A percentile compares a stretch with the other conserved stretches of the same genome.
These are phyloP conservation scores for Russula compacta DNA, from an alignment of 768 basidiomycete genomes.

Conservation along the genomic window DNA sequence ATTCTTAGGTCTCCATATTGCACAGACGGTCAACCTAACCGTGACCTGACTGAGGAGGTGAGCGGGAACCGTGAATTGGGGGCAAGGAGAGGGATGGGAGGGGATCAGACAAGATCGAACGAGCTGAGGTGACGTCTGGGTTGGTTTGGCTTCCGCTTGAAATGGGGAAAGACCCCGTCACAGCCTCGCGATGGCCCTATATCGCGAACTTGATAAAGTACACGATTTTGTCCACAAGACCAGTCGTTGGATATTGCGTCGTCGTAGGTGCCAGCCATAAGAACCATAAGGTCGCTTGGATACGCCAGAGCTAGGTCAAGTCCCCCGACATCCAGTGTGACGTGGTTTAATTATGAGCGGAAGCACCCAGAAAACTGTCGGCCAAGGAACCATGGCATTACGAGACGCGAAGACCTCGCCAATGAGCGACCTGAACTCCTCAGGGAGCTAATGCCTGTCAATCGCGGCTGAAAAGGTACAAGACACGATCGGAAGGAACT, in stretches of 20 bases:
- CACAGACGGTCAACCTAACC: neutral
- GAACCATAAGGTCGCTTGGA: neutral
- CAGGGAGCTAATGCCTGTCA: neutral
- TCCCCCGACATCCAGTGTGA: neutral
- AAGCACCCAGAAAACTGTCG: neutral
- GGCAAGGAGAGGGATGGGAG: neutral
- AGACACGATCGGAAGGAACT: no score
- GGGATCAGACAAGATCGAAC: neutral
- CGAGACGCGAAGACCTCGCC: neutral
- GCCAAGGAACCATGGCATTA: neutral
- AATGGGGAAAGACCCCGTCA: neutral
- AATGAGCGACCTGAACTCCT: neutral
- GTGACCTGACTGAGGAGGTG: neutral
- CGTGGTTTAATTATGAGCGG: neutral
- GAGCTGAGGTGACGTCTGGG: constrained; percentile 9
- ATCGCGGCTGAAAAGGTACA: neutral
- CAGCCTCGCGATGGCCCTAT: neutral
- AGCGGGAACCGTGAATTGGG: neutral
- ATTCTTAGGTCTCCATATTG: neutral
- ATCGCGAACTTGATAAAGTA: neutral
- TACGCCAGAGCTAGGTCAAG: neutral
- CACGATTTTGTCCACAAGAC: neutral
- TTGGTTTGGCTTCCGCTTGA: neutral
- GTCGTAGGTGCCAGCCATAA: neutral
- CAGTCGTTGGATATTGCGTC: neutral